Conservation (phyloP, 768 basidiomycete species). For the Tulasnella sp. region DNA sequence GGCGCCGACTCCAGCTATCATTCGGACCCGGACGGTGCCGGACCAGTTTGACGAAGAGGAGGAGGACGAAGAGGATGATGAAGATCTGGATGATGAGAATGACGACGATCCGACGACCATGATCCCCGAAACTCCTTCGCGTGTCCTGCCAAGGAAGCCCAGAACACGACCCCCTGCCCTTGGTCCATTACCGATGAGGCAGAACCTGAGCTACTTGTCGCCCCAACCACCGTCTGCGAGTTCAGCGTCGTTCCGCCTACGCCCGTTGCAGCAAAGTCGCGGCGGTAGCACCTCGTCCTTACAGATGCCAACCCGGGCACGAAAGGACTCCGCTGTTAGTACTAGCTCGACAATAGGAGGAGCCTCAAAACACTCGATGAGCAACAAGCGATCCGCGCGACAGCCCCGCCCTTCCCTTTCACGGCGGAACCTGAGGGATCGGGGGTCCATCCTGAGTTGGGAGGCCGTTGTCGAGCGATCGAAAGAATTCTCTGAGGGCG, state of each 20-base stretch:
- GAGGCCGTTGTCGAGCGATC: constrained; percentile 9
- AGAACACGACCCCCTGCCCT: not conserved
- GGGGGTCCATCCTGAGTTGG: constrained; percentile 7
- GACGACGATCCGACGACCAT: constrained; percentile 2
- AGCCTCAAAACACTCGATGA: not conserved
- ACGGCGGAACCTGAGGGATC: not conserved
- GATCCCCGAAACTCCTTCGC: not conserved
- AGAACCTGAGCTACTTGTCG: constrained; percentile 4
- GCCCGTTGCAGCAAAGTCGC: not conserved
- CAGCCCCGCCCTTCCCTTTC: not conserved
- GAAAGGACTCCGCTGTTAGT: not conserved
- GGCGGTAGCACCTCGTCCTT: not conserved
- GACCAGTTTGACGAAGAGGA: not conserved
- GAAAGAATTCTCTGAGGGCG: not conserved
- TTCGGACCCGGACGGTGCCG: not conserved
- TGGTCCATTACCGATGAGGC: not conserved
- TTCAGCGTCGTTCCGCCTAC: not conserved
- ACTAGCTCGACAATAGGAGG: not conserved
- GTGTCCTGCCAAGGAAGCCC: not conserved
- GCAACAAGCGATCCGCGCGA: not conserved
- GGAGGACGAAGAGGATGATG: constrained; percentile 4
- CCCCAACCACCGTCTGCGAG: constrained; percentile 1
- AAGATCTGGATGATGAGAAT: constrained; percentile 4
- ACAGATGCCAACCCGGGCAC: not conserved
- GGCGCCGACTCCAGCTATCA: constrained; percentile 2